Evolutionary conservation across 208 protist genomes (phyloP), one percentile per base, ranked within the genome.

Genomic region (Acanthamoeba sp.): DNA sequence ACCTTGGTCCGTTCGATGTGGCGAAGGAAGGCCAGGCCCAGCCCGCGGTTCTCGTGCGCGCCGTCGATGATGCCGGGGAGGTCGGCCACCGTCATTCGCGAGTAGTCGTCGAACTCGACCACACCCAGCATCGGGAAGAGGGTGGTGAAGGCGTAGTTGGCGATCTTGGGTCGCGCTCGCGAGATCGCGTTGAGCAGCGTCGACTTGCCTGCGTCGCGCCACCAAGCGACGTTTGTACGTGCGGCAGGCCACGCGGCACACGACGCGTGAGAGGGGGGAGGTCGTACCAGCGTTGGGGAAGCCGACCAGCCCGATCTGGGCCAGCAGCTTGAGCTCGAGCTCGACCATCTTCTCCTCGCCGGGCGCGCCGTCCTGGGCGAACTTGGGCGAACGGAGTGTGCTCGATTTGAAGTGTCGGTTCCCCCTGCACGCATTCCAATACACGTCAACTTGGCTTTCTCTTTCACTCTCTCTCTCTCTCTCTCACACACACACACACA

Each of bases 261-360:
- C 64, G 0, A 96, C 73, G 3, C 45, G 50, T 1, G 36, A 57
- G 2, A 97, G 38, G 20, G 96, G 45, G 1, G 89, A 96, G 24
- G 88, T 95, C 76, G 97, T 97, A 38, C 97, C 97, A 20, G 97
- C 97, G 87, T 98, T 98, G 2, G 97, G 97, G 29, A 96, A 95
- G 24, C 97, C 97, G 1, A 98, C 97, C 5, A 98, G 94, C 16
- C 97, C 97, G 71, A 98, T 94, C 36, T 98, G 97, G 20, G 97
- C 97, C 48, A 98, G 92, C 5, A 95, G 95, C 92, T 97, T 97
- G 2, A 98, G 89, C 80, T 98, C 97, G 0, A 98, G 52, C 36
- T 96, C 62, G 20, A 97, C 29, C 18, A 62, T 57, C 42, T 87
- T 89, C 16, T 93, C 24, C 40, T 97, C 93, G 52, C 96, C 96